Evolutionary conservation across 371 early-diverging fungal species (phyloP).

Genomic region (Choanephora cucurbitarum): DNA sequence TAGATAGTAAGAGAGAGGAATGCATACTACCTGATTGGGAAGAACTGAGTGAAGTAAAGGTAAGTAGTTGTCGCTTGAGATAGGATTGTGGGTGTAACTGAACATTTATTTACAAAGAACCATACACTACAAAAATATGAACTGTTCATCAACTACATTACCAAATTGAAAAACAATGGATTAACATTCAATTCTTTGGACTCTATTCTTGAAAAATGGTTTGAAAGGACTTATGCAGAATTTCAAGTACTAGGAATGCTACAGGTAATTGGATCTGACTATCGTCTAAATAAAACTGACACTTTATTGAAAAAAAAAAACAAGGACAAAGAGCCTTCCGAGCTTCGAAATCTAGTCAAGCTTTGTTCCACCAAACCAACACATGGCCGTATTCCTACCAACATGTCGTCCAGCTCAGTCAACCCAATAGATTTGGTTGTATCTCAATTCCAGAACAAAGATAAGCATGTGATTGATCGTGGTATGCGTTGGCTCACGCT

Average conservation of each 20-base stretch:
- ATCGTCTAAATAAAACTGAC: no score
- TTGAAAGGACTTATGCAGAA: conserved; percentile 37
- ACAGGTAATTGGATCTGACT: conserved; percentile 13
- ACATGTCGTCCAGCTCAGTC: background rate
- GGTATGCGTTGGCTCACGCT: conserved; percentile 52
- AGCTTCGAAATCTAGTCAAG: conserved; percentile 33
- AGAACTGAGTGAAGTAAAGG: conserved; percentile 27
- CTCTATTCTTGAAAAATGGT: conserved; percentile 41
- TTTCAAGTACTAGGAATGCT: conserved; percentile 34
- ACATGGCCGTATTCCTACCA: background rate
- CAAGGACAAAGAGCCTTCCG: conserved; percentile 39
- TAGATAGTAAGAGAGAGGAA: conserved; percentile 36
- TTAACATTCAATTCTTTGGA: conserved; percentile 46
- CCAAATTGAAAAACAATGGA: conserved; percentile 44
- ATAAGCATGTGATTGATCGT: conserved; percentile 30
- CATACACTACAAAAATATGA: conserved; percentile 39
- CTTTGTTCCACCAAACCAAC: conserved; percentile 26
- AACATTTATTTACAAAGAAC: conserved; percentile 17
- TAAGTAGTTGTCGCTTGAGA: conserved; percentile 2
- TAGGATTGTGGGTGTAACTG: background rate
- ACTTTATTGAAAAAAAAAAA: no score
- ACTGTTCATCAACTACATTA: conserved; percentile 37
- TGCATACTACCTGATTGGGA: conserved; percentile 29
- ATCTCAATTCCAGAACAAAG: conserved; percentile 31
- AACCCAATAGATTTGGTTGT: conserved; percentile 41